Percentiles rank a stretch among this genome's conserved stretches.
Conservation (phyloP, 371 early-diverging fungal genomes). For the Mucor plumbeus region DNA sequence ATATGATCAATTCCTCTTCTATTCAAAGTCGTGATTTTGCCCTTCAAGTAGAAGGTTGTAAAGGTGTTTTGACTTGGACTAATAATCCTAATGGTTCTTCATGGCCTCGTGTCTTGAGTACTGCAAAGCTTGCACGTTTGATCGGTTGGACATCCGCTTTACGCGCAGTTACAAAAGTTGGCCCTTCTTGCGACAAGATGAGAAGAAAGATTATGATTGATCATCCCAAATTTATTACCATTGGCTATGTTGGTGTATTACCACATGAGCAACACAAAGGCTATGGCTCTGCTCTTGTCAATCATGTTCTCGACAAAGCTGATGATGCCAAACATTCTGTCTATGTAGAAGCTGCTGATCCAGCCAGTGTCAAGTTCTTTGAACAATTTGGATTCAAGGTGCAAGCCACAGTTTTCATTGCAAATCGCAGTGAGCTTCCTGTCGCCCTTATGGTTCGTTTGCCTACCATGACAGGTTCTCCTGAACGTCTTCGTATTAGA, state of each 20-base stretch:
- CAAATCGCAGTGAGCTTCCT: slow-evolving; percentile 28
- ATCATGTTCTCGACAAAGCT: slow-evolving; percentile 42
- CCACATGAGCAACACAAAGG: slow-evolving; percentile 55
- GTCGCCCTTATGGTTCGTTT: slow-evolving; percentile 45
- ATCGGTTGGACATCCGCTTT: slow-evolving; percentile 45
- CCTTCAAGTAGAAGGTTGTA: slow-evolving; percentile 53
- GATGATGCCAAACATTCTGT: slow-evolving; percentile 91
- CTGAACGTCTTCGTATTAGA: slow-evolving; percentile 40
- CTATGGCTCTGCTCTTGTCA: slow-evolving; percentile 41
- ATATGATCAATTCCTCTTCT: slow-evolving; percentile 38
- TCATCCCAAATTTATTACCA: slow-evolving; percentile 36
- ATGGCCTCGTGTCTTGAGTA: slow-evolving; percentile 38
- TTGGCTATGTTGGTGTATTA: slow-evolving; percentile 49
- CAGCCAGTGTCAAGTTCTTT: slow-evolving; percentile 79
- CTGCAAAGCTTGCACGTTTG: slow-evolving; percentile 38
- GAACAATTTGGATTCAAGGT: slow-evolving; percentile 46
- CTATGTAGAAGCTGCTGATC: slow-evolving; percentile 78
- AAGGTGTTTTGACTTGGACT: slow-evolving; percentile 51
- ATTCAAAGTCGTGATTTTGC: slow-evolving; percentile 48
- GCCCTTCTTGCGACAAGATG: slow-evolving; percentile 40
- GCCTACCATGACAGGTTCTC: slow-evolving; percentile 21
- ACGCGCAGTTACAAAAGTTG: slow-evolving; percentile 36
- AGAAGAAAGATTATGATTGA: slow-evolving; percentile 39
- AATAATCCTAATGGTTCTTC: slow-evolving; percentile 31
- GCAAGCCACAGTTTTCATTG: slow-evolving; percentile 31